Percentiles rank a stretch among this genome's conserved stretches.
Conservation (phyloP, 495 filamentous ascomycete genomes). For the Glarea lozoyensis region DNA sequence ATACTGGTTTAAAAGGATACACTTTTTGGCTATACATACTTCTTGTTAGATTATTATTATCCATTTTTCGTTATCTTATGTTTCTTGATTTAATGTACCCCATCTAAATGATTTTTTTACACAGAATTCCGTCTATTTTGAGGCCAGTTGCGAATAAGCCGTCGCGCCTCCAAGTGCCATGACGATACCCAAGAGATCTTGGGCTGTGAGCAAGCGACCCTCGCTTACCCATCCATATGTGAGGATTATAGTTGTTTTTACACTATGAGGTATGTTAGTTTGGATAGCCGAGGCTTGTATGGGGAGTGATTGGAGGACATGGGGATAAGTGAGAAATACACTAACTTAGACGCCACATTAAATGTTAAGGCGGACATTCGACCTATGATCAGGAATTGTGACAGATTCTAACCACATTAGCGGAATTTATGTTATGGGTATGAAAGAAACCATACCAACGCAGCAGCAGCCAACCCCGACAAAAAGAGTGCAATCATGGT, state of each 20-base stretch:
- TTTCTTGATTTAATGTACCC: neutral
- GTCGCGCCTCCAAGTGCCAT: conserved; percentile 20
- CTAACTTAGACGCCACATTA: conserved; percentile 21
- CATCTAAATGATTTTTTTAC: neutral
- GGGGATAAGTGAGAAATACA: too few relatives aligned
- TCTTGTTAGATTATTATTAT: too few relatives aligned
- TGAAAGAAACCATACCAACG: conserved; percentile 10
- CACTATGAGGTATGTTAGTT: conserved; percentile 7
- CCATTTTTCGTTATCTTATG: neutral
- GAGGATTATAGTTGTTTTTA: conserved; percentile 22
- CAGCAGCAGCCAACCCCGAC: conserved; percentile 25
- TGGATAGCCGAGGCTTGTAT: neutral
- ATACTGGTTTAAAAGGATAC: too few relatives aligned
- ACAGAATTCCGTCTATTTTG: conserved; percentile 7
- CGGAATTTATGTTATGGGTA: neutral
- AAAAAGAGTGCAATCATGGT: conserved; percentile 22
- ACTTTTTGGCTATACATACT: neutral
- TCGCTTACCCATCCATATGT: conserved; percentile 21
- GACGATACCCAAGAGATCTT: conserved; percentile 18
- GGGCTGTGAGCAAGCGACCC: conserved; percentile 12
- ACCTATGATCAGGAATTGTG: conserved; percentile 21
- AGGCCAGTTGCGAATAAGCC: conserved; percentile 19
- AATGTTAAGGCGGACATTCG: conserved; percentile 23
- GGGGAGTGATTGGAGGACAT: neutral
- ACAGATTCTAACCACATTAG: conserved; percentile 10